phyloP scores from a whole-genome alignment of 83 land plant genomes.

The Thuja plicata region DNA sequence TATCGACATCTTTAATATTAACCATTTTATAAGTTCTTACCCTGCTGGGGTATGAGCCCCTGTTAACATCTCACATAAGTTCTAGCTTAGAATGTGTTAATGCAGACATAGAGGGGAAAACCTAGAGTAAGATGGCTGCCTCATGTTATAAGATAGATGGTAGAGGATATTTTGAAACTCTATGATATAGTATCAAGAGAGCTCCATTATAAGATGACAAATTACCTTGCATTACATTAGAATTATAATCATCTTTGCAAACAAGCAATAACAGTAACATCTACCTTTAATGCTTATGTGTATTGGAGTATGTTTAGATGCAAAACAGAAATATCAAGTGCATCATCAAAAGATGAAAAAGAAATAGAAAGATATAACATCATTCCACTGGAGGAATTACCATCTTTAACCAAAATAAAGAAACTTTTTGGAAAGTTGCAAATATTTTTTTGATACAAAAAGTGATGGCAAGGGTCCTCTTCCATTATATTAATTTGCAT shows the following conservation, averaged over 20 bases:
- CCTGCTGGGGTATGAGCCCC: background rate
- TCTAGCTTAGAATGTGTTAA: background rate
- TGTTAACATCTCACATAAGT: background rate
- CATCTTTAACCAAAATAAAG: background rate
- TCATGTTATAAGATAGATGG: background rate
- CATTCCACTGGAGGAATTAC: background rate
- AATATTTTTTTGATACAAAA: no score
- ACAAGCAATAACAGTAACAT: background rate
- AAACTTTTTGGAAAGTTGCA: background rate
- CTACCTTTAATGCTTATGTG: background rate
- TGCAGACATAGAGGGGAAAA: background rate
- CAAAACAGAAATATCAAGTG: background rate
- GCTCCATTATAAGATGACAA: background rate
- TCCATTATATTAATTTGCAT: no score
- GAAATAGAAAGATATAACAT: background rate
- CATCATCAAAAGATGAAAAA: no score
- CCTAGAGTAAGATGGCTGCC: background rate
- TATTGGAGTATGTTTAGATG: background rate
- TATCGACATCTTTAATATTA: no score
- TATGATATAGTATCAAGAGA: background rate
- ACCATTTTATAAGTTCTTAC: background rate
- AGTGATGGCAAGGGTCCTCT: no score
- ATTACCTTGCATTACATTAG: background rate
- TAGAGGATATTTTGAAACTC: background rate
- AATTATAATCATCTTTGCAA: background rate